These are phyloP conservation scores for Talaromyces trachyspermus DNA, from an alignment of 495 filamentous ascomycete genomes.

Conservation along the genomic window DNA sequence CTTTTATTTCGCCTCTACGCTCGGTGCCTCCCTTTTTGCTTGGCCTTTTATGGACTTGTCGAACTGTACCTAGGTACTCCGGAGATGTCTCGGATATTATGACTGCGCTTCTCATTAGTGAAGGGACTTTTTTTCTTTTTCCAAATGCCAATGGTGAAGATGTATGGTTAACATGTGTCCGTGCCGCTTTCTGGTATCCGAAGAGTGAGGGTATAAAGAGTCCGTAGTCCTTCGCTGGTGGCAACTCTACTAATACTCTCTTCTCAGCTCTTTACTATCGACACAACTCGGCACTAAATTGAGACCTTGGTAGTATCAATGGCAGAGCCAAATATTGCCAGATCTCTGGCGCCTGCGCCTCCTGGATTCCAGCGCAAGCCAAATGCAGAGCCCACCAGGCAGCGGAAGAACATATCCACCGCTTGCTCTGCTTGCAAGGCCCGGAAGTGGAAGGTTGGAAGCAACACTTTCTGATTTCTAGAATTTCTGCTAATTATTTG, in stretches of 20 bases:
- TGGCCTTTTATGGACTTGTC: too few species aligned
- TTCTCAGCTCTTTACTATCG: not conserved
- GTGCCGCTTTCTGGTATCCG: too few species aligned
- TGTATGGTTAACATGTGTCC: too few species aligned
- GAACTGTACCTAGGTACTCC: too few species aligned
- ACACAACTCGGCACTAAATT: not conserved
- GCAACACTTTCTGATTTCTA: not conserved
- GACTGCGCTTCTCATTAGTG: not conserved
- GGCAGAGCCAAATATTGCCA: conserved; percentile 4
- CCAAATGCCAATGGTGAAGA: too few species aligned
- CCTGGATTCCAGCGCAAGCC: conserved; percentile 5
- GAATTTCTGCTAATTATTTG: not conserved
- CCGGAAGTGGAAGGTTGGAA: conserved; percentile 22
- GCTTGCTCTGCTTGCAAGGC: conserved; percentile 25
- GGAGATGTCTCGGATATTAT: not conserved
- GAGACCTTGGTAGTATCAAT: not conserved
- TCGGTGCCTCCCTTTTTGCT: too few species aligned
- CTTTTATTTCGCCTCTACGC: too few species aligned
- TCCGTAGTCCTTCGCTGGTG: not conserved
- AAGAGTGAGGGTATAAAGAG: not conserved
- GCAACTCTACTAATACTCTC: not conserved
- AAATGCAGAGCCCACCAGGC: not conserved
- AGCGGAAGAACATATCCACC: conserved; percentile 14
- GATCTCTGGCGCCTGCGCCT: conserved; percentile 7
- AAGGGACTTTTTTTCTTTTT: not conserved